Percentiles rank a stretch among this genome's conserved stretches.
These are phyloP conservation scores for Rhodofomes roseus DNA, from an alignment of 1,284 basidiomycete genomes.

Conservation along the genomic window DNA sequence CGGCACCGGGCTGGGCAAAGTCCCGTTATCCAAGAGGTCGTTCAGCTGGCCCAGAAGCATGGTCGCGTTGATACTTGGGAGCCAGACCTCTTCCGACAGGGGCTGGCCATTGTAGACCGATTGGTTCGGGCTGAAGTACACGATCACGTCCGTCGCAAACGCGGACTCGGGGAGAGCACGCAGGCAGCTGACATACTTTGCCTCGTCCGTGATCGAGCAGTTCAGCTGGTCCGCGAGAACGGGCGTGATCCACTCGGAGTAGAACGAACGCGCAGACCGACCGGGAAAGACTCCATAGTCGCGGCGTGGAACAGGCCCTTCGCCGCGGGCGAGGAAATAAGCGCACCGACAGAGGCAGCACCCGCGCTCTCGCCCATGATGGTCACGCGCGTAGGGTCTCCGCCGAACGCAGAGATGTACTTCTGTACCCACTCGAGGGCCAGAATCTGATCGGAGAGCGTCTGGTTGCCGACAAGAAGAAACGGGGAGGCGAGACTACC, in stretches of 20 bases:
- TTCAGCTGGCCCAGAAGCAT: background rate
- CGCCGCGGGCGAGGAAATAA: background rate
- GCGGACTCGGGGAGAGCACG: background rate
- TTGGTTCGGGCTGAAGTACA: background rate
- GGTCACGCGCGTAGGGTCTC: background rate
- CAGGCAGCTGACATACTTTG: background rate
- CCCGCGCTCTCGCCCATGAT: background rate
- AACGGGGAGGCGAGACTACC: background rate
- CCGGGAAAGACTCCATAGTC: background rate
- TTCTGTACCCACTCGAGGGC: background rate
- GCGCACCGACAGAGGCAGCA: background rate
- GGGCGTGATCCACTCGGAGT: background rate
- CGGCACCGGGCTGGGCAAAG: background rate
- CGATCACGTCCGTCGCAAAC: background rate
- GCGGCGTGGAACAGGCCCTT: background rate
- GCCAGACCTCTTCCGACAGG: background rate
- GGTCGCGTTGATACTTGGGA: background rate
- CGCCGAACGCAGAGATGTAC: background rate
- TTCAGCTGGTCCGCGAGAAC: background rate
- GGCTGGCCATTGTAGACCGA: background rate
- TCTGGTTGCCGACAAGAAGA: background rate
- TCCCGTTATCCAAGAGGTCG: background rate
- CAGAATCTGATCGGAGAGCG: background rate
- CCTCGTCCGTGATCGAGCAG: background rate
- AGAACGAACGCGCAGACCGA: background rate